Evolutionary conservation across 495 filamentous ascomycete species (phyloP).

Genomic region (Venustampulla echinocandica): DNA sequence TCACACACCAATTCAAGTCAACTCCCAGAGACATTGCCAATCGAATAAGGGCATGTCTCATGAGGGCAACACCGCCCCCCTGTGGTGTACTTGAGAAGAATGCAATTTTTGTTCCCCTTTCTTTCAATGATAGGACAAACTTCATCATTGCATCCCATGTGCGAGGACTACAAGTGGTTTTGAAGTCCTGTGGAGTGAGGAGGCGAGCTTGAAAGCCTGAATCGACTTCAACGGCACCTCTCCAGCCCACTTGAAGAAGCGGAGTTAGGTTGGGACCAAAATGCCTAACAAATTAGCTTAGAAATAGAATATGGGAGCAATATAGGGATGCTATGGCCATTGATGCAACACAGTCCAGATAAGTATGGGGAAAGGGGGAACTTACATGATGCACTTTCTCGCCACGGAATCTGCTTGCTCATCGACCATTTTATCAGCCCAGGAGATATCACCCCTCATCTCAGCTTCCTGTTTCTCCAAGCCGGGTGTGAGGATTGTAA

Average conservation of each 20-base stretch:
- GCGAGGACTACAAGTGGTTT: conserved; percentile 45
- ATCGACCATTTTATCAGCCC: conserved; percentile 54
- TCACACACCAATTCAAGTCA: conserved; percentile 66
- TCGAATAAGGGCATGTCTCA: conserved; percentile 76
- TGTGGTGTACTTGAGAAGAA: conserved; percentile 85
- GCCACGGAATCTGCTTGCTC: conserved; percentile 84
- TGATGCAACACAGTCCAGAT: too few species aligned
- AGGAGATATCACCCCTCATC: conserved; percentile 34
- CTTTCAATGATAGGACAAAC: conserved; percentile 58
- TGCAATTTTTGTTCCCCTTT: conserved; percentile 60
- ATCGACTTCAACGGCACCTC: conserved; percentile 71
- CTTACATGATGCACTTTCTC: conserved; percentile 67
- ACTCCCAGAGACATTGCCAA: conserved; percentile 62
- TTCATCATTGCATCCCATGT: conserved; percentile 66
- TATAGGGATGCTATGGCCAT: too few species aligned
- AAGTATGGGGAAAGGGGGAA: conserved; percentile 2
- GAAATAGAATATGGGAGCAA: neutral
- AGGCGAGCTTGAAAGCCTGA: conserved; percentile 53
- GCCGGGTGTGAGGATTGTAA: conserved; percentile 45
- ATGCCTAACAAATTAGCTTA: conserved; percentile 37
- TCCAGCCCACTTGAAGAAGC: conserved; percentile 63
- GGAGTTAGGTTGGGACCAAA: conserved; percentile 72
- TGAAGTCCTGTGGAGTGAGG: conserved; percentile 53
- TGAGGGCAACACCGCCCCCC: conserved; percentile 80
- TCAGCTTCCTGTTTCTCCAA: conserved; percentile 21